Evolutionary conservation across 78 protist species (phyloP).

Genomic region (Isochrysis galbana): DNA sequence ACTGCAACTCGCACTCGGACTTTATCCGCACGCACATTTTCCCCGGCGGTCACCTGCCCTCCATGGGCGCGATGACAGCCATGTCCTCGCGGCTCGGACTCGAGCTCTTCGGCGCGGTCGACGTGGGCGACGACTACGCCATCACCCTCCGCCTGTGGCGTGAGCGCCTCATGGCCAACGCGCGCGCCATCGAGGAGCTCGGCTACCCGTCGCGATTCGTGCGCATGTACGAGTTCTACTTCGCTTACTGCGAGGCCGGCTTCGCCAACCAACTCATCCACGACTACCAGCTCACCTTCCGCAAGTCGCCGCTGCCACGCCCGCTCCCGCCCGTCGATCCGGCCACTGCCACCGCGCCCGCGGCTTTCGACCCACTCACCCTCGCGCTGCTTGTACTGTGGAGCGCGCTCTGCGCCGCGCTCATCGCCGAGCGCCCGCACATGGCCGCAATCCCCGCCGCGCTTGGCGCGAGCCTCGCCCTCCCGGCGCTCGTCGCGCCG

Average conservation of each 20-base stretch:
- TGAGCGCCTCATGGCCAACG: neutral
- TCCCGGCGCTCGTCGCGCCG: neutral
- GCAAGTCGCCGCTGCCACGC: neutral
- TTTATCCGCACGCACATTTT: constrained; percentile 47
- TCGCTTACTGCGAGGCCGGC: constrained; percentile 39
- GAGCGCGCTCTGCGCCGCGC: neutral
- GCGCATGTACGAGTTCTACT: constrained; percentile 43
- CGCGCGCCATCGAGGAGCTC: neutral
- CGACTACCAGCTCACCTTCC: constrained; percentile 28
- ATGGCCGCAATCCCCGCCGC: neutral
- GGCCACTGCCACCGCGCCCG: neutral
- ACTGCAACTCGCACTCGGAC: constrained; percentile 47
- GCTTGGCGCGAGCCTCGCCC: neutral
- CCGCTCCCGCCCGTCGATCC: neutral
- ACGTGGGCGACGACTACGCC: constrained; percentile 43
- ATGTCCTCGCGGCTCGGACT: neutral
- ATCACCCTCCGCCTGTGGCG: constrained; percentile 41
- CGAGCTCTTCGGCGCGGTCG: neutral
- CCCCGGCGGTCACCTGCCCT: constrained; percentile 43
- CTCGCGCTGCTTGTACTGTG: neutral
- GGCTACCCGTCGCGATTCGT: constrained; percentile 5
- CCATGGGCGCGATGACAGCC: neutral
- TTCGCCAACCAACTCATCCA: constrained; percentile 15
- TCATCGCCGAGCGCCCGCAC: neutral
- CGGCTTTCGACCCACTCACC: neutral